Conservation (phyloP, 495 filamentous ascomycete genomes). For the Rostrohypoxylon terebratum region DNA sequence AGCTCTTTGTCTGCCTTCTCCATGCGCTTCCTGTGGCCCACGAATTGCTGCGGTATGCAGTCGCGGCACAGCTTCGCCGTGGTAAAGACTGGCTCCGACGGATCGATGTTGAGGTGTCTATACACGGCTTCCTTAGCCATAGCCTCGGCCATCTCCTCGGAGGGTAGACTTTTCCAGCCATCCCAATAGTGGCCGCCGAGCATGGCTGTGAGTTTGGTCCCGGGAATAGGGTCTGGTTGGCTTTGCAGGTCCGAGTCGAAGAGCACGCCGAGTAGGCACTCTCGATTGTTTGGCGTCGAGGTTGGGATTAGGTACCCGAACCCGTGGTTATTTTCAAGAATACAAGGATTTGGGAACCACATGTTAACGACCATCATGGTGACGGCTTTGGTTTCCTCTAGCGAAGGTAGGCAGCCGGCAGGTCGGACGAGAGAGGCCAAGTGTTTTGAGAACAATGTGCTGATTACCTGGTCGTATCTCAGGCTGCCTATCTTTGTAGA, state of each 20-base stretch:
- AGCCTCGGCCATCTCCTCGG: conserved; percentile 68
- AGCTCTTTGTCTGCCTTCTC: conserved; percentile 66
- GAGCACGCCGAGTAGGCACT: conserved; percentile 87
- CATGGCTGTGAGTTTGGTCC: conserved; percentile 95
- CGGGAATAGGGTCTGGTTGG: conserved; percentile 50
- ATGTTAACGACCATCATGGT: conserved; percentile 94
- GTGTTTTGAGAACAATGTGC: conserved; percentile 70
- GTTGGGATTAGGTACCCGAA: conserved; percentile 92
- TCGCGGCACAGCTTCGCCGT: conserved; percentile 73
- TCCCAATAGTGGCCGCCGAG: conserved; percentile 95
- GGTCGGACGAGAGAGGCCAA: conserved; percentile 59
- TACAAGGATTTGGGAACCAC: conserved; percentile 74
- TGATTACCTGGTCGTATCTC: conserved; percentile 73
- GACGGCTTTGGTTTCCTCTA: conserved; percentile 70
- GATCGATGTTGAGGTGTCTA: conserved; percentile 77
- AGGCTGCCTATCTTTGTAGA: neutral
- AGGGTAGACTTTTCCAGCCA: conserved; percentile 62
- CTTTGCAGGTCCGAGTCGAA: conserved; percentile 79
- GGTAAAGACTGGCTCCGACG: conserved; percentile 58
- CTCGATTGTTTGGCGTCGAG: conserved; percentile 81
- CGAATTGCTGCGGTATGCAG: conserved; percentile 90
- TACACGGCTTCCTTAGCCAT: conserved; percentile 76
- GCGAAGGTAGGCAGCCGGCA: conserved; percentile 58
- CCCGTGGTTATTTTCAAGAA: conserved; percentile 71
- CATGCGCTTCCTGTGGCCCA: conserved; percentile 79